A percentile compares a stretch with the other conserved stretches of the same genome.
These are phyloP conservation scores for Bonia amplexicaulis DNA, from an alignment of 176 grass and related monocot genomes.

Conservation along the genomic window DNA sequence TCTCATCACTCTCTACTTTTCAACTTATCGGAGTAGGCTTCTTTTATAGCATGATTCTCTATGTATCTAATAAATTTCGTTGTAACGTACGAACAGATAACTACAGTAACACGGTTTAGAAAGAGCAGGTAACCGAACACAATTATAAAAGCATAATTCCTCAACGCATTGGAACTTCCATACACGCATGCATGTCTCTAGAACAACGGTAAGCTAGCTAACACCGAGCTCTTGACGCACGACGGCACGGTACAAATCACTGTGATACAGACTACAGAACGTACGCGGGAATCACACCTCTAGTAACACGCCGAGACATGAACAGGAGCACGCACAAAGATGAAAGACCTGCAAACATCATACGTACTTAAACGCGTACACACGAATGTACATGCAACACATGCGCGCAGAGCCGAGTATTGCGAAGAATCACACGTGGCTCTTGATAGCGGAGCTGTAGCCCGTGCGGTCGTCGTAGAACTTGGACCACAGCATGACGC, in stretches of 20 bases:
- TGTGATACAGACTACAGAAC: not conserved
- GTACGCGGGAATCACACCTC: not conserved
- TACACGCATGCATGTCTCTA: too few relatives aligned
- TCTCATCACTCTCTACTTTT: too few relatives aligned
- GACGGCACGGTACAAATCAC: not conserved
- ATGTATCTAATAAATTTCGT: too few relatives aligned
- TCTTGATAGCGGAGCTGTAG: constrained; percentile 48
- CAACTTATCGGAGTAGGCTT: too few relatives aligned
- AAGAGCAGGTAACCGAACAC: too few relatives aligned
- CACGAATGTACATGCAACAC: not conserved
- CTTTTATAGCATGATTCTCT: too few relatives aligned
- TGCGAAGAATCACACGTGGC: constrained; percentile 27
- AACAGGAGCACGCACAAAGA: not conserved
- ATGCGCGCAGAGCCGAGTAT: not conserved
- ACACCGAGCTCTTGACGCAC: not conserved
- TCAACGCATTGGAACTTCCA: too few relatives aligned
- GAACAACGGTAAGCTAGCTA: too few relatives aligned
- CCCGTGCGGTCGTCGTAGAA: constrained; percentile 55
- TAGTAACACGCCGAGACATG: not conserved
- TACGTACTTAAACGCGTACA: not conserved
- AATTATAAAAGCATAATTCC: too few relatives aligned
- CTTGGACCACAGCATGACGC: constrained; percentile 75
- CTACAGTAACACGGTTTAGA: too few relatives aligned
- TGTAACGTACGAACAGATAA: too few relatives aligned
- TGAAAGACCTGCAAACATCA: not conserved